These are phyloP conservation scores for Backusella macrospora DNA, from an alignment of 192 early-diverging fungal species.

Conservation along the genomic window DNA sequence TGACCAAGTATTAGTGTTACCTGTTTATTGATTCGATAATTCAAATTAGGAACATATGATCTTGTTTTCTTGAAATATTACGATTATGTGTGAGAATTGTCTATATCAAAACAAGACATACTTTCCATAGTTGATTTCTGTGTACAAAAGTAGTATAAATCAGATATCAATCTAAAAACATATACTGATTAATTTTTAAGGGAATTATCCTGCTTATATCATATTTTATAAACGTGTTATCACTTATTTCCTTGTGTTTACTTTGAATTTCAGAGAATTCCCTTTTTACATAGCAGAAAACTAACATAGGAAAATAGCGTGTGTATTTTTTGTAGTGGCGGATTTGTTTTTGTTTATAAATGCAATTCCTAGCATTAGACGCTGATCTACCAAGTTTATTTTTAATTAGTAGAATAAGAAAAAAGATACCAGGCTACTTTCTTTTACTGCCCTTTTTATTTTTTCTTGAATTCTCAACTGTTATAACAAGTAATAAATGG, in stretches of 20 bases:
- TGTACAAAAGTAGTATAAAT: background rate
- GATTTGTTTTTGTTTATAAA: background rate
- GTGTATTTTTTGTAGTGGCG: background rate
- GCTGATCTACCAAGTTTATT: background rate
- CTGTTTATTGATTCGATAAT: conserved; percentile 5
- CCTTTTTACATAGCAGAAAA: background rate
- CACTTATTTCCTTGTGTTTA: background rate
- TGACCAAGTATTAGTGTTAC: background rate
- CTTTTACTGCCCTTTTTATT: background rate
- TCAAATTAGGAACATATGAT: conserved; percentile 16
- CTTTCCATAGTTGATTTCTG: conserved; percentile 8
- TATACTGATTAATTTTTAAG: background rate
- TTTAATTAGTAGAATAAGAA: background rate
- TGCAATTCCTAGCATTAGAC: background rate
- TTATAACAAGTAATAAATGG: background rate
- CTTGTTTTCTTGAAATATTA: conserved; percentile 8
- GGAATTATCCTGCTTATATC: background rate
- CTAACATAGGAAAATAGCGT: background rate
- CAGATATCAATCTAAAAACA: conserved; percentile 3
- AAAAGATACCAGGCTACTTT: background rate
- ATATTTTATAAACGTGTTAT: background rate
- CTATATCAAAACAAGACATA: conserved; percentile 1
- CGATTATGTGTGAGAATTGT: conserved; percentile 12
- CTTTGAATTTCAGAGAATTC: background rate
- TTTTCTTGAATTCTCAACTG: background rate